Evolutionary conservation across 1,139 yeast genomes (phyloP), one percentile per base, ranked within the genome.

Genomic region (Geotrichum klebahnii): DNA sequence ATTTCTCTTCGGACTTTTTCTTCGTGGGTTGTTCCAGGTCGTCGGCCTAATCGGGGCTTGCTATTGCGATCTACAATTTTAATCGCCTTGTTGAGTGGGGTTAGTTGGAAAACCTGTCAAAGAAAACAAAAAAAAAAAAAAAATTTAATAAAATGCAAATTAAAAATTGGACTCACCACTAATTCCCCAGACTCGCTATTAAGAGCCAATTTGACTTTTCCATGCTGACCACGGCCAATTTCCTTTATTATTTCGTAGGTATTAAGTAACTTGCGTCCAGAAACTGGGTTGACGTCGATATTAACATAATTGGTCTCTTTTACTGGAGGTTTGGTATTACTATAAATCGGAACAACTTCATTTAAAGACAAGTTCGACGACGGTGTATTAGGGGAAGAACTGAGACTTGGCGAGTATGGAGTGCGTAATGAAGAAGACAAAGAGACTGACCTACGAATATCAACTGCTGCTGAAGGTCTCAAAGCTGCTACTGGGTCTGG

Each of bases 221-320:
- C 98, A 67, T 92, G 98, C 66, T 92, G 97, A 10, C 99, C 99
- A 45, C 87, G 77, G 3, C 99, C 99, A 34, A 94, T 75, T 67
- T 92, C 97, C 39, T 77, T 74, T 34, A 90, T 71, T 35, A 94
- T 86, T 67, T 92, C 98, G 64, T 92, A 94, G 0, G 95, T 83
- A 68, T 94, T 94, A 55, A 94, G 75, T 26, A 85, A 81, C 65
- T 90, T 86, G 46, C 95, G 78, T 54, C 85, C 83, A 2, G 87
- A 82, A 2, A 85, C 78, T 0, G 97, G 97, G 66, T 92, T 96
- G 65, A 86, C 89, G 58, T 89, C 96, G 46, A 92, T 76, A 43
- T 78, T 80, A 5, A 94, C 89, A 54, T 78, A 79, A 55, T 79
- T 82, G 0, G 97, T 90, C 66, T 92, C 97, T 61, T 84, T 88